These are phyloP conservation scores for Fusarium mexicanum DNA, from an alignment of 2,329 filamentous ascomycete species.

Conservation along the genomic window DNA sequence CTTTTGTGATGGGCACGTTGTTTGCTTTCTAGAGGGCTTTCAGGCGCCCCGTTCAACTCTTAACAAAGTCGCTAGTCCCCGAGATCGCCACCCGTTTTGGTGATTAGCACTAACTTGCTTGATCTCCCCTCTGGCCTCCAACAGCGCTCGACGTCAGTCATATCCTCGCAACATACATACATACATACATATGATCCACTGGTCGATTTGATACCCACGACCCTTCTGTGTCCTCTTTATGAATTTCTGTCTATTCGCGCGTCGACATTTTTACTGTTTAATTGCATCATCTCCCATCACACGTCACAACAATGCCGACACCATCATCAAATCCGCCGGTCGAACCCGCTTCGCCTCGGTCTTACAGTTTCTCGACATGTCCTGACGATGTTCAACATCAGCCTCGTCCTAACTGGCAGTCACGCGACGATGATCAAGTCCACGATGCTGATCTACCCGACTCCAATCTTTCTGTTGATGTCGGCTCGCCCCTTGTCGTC, in stretches of 20 bases:
- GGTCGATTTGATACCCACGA: constrained; percentile 31
- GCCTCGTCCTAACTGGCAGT: constrained; percentile 39
- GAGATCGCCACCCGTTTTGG: constrained; percentile 41
- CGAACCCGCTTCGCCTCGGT: constrained; percentile 50
- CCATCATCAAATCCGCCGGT: constrained; percentile 56
- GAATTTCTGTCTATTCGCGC: background rate
- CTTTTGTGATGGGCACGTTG: constrained; percentile 30
- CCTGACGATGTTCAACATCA: constrained; percentile 53
- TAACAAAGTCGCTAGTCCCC: constrained; percentile 23
- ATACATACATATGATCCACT: constrained; percentile 17
- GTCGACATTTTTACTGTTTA: constrained; percentile 2
- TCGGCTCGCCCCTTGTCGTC: constrained; percentile 33
- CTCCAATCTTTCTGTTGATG: constrained; percentile 31
- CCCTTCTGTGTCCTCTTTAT: constrained; percentile 1
- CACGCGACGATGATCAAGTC: constrained; percentile 33
- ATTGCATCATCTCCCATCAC: constrained; percentile 15
- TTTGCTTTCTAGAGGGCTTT: constrained; percentile 34
- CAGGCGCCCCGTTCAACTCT: constrained; percentile 27
- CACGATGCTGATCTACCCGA: constrained; percentile 34
- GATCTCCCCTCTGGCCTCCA: constrained; percentile 31
- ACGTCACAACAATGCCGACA: constrained; percentile 54
- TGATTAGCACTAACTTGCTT: constrained; percentile 35
- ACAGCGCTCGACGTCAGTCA: constrained; percentile 28
- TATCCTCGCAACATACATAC: constrained; percentile 14
- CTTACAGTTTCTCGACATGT: constrained; percentile 54